A percentile compares a stretch with the other conserved stretches of the same genome.
Conservation (phyloP, 305 asterid species). For the Plantago lanceolata region DNA sequence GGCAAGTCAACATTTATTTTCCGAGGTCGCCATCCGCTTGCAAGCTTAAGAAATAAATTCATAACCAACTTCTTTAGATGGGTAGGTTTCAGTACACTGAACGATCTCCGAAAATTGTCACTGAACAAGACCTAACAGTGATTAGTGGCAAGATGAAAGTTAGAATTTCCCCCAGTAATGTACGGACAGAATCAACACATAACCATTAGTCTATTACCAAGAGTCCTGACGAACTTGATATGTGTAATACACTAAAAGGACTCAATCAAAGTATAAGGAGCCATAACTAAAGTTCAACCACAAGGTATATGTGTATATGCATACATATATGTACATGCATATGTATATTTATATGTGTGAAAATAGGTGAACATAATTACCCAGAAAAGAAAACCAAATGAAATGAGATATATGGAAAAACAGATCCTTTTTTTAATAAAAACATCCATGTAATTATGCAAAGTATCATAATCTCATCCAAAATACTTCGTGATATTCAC, state of each 20-base stretch:
- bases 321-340: no score
- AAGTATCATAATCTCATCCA: neutral
- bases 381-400: no score
- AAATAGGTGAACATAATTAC: no score
- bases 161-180: neutral
- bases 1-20: slow-evolving; percentile 40
- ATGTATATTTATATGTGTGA: no score
- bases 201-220: no score
- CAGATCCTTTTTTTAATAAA: neutral
- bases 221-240: no score
- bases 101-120: slow-evolving; percentile 52
- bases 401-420: no score
- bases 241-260: neutral
- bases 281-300: no score
- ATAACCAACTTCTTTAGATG: slow-evolving; percentile 38
- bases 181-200: neutral
- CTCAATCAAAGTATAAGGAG: neutral
- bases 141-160: neutral
- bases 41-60: slow-evolving; percentile 43
- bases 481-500: neutral
- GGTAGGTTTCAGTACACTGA: slow-evolving; percentile 31
- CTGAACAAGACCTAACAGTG: slow-evolving; percentile 52
- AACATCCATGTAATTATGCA: no score
- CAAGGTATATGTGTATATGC: no score
- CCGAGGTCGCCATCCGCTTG: slow-evolving; percentile 73